These are phyloP conservation scores for Fulvia fulva DNA, from an alignment of 2,329 filamentous ascomycete genomes.

Conservation along the genomic window DNA sequence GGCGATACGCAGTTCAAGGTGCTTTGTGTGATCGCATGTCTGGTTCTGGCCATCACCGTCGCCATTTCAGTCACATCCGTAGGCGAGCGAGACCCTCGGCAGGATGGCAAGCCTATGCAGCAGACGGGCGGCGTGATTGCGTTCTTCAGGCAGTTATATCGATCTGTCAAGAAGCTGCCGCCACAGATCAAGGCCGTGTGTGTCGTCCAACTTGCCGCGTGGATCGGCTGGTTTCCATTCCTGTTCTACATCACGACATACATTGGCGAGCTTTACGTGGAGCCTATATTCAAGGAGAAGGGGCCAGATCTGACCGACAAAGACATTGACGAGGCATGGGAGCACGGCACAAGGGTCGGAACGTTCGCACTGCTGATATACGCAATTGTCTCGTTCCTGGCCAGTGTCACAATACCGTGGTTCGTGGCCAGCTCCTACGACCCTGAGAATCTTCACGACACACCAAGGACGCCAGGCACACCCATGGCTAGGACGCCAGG, in stretches of 20 bases:
- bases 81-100: slow-evolving; percentile 73
- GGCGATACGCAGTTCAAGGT: slow-evolving; percentile 90
- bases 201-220: slow-evolving; percentile 91
- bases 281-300: slow-evolving; percentile 65
- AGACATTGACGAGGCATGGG: slow-evolving; percentile 76
- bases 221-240: slow-evolving; percentile 98
- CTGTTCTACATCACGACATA: slow-evolving; percentile 72
- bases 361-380: slow-evolving; percentile 88
- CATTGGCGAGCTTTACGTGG: slow-evolving; percentile 85
- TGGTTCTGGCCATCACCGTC: slow-evolving; percentile 67
- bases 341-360: slow-evolving; percentile 78
- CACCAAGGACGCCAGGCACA: slow-evolving; percentile 40
- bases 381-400: slow-evolving; percentile 74
- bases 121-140: slow-evolving; percentile 63
- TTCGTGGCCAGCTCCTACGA: slow-evolving; percentile 78
- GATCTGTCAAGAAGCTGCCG: slow-evolving; percentile 72
- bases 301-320: slow-evolving; percentile 73
- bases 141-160: slow-evolving; percentile 76
- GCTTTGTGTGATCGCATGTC: slow-evolving; percentile 77
- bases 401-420: slow-evolving; percentile 80
- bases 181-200: slow-evolving; percentile 88
- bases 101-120: slow-evolving; percentile 60
- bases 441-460: slow-evolving; percentile 36
- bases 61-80: slow-evolving; percentile 66
- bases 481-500: slow-evolving; percentile 21